Base-by-base conservation (phyloP, 805 yeast genomes). In the Pichia ethanolica region DNA sequence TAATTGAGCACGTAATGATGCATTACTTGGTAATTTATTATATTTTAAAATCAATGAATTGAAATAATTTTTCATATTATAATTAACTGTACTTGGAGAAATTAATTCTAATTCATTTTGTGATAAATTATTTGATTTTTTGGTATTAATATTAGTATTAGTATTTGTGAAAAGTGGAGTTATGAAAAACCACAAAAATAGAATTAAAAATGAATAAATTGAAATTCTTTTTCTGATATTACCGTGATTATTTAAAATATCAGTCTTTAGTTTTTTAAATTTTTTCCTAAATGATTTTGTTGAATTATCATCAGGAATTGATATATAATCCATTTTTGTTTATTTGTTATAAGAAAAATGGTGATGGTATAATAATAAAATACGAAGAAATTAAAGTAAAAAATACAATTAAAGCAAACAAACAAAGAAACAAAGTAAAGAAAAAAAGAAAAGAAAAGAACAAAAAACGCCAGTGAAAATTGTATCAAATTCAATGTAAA, bases 1-100 rank as follows among this genome's bases (percentile, higher is more conserved):
- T 53, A 90, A 71, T 61, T 86, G 88, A 39, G 78, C 81, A 41
- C 85, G 63, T 43, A 73, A 49, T 8, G 68, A 52, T 5, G 63
- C 49, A 12, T 49, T 46, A 2, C 14, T 12, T 6, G 61, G 56
- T 10, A 62, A 43, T 14, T 47, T 42, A 44, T 60, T 61, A 46
- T 44, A 39, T 35, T 33, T 25, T 7, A 48, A 44, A 33, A 42
- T 36, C 9, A 53, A 12, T 30, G 42, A 20, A 20, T 38, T 36
- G 26, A 41, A 43, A 27, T 39, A 27, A n/a, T 28, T 37, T 26
- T 47, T 47, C 50, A 47, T 47, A 35, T 47, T 42, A 28, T 32
- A 47, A 33, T 26, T 34, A 5, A 27, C 33, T 5, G 40, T 4
- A 3, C 26, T 20, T 20, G 30, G 30, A 10, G 45, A 33, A 3